A percentile compares a stretch with the other conserved stretches of the same genome.
phyloP scores from a whole-genome alignment of 2,329 filamentous ascomycete species.

The Calonectria honghensis region DNA sequence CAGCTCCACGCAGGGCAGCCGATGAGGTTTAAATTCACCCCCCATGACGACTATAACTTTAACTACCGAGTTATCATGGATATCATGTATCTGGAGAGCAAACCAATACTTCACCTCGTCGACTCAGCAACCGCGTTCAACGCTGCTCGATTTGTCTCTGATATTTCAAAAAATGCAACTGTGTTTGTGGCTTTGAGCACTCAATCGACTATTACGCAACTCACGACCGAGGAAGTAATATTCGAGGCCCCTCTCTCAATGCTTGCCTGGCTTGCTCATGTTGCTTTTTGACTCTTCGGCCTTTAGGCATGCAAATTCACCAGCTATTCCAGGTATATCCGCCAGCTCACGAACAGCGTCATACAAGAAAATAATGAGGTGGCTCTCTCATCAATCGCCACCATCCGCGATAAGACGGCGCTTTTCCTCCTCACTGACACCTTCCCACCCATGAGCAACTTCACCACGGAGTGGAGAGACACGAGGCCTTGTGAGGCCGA shows the following conservation, averaged over 20 bases:
- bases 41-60: background rate
- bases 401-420: background rate
- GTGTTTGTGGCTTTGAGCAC: slow-evolving; percentile 1
- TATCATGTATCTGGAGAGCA: background rate
- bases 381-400: background rate
- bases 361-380: background rate
- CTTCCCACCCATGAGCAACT: slow-evolving; percentile 7
- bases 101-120: background rate
- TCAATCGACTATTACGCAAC: background rate
- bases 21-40: background rate
- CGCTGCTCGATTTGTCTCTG: background rate
- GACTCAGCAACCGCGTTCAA: background rate
- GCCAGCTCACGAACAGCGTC: slow-evolving; percentile 3
- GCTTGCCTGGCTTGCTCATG: background rate
- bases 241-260: background rate
- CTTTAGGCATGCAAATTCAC: background rate
- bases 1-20: background rate
- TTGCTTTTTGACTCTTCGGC: background rate
- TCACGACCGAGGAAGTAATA: background rate
- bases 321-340: background rate
- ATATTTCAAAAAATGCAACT: background rate
- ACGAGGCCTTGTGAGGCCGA: background rate
- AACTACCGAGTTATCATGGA: background rate
- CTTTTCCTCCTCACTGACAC: slow-evolving; percentile 5
- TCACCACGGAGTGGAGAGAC: slow-evolving; percentile 12